Conservation (phyloP, 2,329 filamentous ascomycete species). For the Fusarium dimerum region DNA sequence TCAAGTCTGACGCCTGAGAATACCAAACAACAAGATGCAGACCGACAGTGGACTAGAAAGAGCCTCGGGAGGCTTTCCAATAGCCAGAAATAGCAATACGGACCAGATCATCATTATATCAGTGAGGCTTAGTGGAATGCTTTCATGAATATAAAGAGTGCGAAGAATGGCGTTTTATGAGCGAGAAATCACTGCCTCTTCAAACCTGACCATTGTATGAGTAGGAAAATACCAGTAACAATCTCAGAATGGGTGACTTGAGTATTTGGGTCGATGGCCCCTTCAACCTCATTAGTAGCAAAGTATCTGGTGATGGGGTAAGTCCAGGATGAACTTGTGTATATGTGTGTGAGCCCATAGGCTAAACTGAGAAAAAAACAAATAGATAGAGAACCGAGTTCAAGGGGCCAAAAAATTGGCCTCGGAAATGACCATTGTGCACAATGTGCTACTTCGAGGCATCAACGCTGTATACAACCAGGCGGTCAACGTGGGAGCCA, state of each 20-base stretch:
- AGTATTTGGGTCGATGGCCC: slow-evolving; percentile 38
- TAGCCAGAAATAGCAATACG: neutral
- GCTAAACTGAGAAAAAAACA: neutral
- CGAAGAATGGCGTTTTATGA: too few relatives aligned
- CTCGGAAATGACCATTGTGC: slow-evolving; percentile 36
- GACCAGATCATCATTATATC: too few relatives aligned
- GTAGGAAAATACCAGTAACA: too few relatives aligned
- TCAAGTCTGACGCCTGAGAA: neutral
- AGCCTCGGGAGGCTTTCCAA: neutral
- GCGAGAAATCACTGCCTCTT: too few relatives aligned
- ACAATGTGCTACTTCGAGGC: slow-evolving; percentile 39
- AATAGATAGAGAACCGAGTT: slow-evolving; percentile 17
- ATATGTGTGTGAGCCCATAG: fast-evolving
- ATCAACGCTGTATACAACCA: slow-evolving; percentile 42
- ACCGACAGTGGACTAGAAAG: neutral
- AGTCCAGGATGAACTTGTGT: neutral
- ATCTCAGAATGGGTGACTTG: slow-evolving; percentile 8
- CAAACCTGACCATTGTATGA: too few relatives aligned
- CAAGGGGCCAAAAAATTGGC: slow-evolving; percentile 24
- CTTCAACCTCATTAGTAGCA: slow-evolving; percentile 32
- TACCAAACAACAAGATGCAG: neutral
- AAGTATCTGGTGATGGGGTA: slow-evolving; percentile 27
- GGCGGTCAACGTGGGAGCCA: slow-evolving; percentile 33
- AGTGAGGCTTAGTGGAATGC: too few relatives aligned
- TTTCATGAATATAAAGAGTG: too few relatives aligned